These are phyloP conservation scores for Cichorium intybus DNA, from an alignment of 140 eudicot genomes.

Conservation along the genomic window DNA sequence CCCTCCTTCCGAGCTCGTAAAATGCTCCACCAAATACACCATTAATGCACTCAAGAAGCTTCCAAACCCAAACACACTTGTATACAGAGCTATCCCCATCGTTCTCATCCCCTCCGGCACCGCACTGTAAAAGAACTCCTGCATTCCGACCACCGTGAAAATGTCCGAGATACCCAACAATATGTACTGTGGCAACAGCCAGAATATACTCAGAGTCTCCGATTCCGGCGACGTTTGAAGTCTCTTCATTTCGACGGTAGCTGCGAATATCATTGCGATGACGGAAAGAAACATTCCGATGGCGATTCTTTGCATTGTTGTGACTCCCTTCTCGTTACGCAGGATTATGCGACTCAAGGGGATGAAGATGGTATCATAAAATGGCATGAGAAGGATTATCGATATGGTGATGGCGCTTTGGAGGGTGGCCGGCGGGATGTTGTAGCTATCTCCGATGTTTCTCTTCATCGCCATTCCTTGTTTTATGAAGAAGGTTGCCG, in stretches of 20 bases:
- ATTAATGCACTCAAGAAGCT: conserved; percentile 74
- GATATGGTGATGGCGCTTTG: conserved; percentile 90
- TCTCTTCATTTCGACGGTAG: conserved; percentile 60
- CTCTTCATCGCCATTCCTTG: conserved; percentile 95
- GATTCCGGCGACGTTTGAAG: conserved; percentile 19
- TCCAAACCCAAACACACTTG: conserved; percentile 93
- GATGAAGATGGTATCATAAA: conserved; percentile 65
- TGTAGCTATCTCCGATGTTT: conserved; percentile 69
- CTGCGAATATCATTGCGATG: conserved; percentile 89
- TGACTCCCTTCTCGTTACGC: conserved; percentile 66
- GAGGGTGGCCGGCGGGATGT: conserved; percentile 94
- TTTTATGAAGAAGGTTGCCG: conserved; percentile 86
- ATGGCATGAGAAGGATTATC: conserved; percentile 79
- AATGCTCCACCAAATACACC: conserved; percentile 62
- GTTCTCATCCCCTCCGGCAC: conserved; percentile 85
- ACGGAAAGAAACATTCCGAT: conserved; percentile 87
- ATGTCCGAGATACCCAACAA: conserved; percentile 82
- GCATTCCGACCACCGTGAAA: conserved; percentile 97
- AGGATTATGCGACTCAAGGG: conserved; percentile 57
- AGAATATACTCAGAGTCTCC: conserved; percentile 55
- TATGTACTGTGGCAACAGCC: conserved; percentile 84
- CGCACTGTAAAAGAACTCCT: conserved; percentile 84
- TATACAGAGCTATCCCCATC: conserved; percentile 87
- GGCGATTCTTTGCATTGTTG: conserved; percentile 81
- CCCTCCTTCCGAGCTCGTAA: conserved; percentile 39